Percentiles rank a stretch among this genome's conserved stretches.
phyloP scores from a whole-genome alignment of 805 yeast species.

The Pichia ethanolica region DNA sequence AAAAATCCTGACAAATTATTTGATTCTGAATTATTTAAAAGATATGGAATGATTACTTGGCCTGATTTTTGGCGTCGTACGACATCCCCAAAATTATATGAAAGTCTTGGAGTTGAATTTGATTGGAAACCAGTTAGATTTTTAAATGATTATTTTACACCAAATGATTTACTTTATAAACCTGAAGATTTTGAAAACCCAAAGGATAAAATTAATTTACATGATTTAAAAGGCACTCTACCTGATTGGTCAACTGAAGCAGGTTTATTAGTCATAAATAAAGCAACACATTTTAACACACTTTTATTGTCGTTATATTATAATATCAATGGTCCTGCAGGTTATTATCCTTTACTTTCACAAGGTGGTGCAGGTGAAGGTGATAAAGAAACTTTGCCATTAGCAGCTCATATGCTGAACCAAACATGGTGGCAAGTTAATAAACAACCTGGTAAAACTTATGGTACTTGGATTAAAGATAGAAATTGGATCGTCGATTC shows the following conservation, averaged over 20 bases:
- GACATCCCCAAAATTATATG: constrained; percentile 53
- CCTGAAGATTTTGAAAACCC: constrained; percentile 24
- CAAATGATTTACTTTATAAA: constrained; percentile 21
- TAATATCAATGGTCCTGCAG: constrained; percentile 53
- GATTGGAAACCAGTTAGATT: constrained; percentile 22
- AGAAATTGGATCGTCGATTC: constrained; percentile 16
- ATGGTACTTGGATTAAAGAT: constrained; percentile 15
- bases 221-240: constrained; percentile 55
- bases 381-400: constrained; percentile 66
- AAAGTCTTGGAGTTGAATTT: constrained; percentile 23
- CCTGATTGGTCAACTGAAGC: constrained; percentile 63
- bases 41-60: constrained; percentile 56
- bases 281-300: constrained; percentile 48
- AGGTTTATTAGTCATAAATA: constrained; percentile 56
- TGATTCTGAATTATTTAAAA: constrained; percentile 35
- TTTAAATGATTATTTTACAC: constrained; percentile 22
- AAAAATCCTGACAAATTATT: constrained; percentile 33
- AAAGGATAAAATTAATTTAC: constrained; percentile 33
- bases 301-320: constrained; percentile 56
- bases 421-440: constrained; percentile 43
- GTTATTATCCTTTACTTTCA: constrained; percentile 51
- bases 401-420: constrained; percentile 47
- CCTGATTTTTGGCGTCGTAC: constrained; percentile 74
- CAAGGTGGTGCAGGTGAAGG: constrained; percentile 67
- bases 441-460: constrained; percentile 22